Evolutionary conservation across 805 yeast species (phyloP).

Genomic region (Barnettozyma sp.): DNA sequence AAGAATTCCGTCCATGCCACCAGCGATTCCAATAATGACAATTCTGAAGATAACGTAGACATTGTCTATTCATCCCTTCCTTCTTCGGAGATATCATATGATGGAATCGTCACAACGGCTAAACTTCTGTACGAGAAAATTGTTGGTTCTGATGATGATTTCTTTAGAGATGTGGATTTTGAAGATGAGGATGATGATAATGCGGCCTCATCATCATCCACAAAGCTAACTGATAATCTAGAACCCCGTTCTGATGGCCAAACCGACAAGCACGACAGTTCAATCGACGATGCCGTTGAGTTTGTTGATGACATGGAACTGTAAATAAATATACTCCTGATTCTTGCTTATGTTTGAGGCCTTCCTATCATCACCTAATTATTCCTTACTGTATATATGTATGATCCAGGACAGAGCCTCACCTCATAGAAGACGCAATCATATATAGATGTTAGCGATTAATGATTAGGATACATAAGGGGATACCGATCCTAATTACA

Average conservation of each 20-base stretch:
- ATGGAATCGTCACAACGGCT: constrained; percentile 82
- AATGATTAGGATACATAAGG: no score
- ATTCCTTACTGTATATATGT: no score
- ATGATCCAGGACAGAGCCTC: no score
- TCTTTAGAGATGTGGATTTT: constrained; percentile 83
- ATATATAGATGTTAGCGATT: no score
- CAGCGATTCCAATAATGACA: not conserved
- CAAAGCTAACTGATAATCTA: no score
- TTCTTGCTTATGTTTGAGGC: not conserved
- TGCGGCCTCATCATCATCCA: not conserved
- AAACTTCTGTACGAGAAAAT: constrained; percentile 65
- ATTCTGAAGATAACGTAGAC: not conserved
- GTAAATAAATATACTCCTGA: constrained; percentile 5
- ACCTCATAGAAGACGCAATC: no score
- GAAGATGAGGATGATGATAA: constrained; percentile 80
- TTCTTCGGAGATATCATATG: constrained; percentile 81
- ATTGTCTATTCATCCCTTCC: constrained; percentile 58
- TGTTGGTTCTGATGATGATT: constrained; percentile 92
- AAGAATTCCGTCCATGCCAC: constrained; percentile 28
- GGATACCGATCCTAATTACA: no score
- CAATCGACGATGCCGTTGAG: constrained; percentile 28
- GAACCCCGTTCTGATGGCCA: no score
- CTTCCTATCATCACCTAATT: no score
- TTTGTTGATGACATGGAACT: constrained; percentile 32
- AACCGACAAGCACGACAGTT: constrained; percentile 3